Evolutionary conservation across 2,329 filamentous ascomycete genomes (phyloP).

Genomic region (Blastomyces emzantsi): DNA sequence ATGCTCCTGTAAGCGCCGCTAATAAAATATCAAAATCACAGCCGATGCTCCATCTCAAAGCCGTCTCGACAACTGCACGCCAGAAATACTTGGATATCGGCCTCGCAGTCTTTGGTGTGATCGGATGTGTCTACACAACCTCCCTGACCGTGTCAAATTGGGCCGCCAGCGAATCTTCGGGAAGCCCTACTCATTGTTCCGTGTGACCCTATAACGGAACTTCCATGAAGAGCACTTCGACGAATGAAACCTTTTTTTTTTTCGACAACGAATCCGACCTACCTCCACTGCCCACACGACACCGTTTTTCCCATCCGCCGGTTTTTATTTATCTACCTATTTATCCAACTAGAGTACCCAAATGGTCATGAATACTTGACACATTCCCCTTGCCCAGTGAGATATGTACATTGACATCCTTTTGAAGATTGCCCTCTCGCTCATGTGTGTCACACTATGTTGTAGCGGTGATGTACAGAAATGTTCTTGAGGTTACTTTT

Average conservation of each 20-base stretch:
- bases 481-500: too few species aligned
- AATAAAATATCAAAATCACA: conserved; percentile 29
- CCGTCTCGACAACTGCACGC: conserved; percentile 58
- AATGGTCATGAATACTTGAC: background rate
- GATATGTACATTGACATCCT: background rate
- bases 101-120: conserved; percentile 70
- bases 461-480: background rate
- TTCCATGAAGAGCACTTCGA: background rate
- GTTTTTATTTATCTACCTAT: background rate
- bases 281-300: background rate
- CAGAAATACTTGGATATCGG: conserved; percentile 64
- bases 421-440: background rate
- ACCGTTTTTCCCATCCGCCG: background rate
- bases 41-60: conserved; percentile 84
- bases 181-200: conserved; percentile 21
- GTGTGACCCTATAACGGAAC: background rate
- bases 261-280: background rate
- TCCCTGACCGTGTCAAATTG: conserved; percentile 78
- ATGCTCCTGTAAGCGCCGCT: background rate
- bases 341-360: background rate
- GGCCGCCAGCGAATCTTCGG: conserved; percentile 46
- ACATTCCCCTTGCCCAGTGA: background rate
- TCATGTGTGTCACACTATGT: background rate
- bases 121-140: conserved; percentile 91
- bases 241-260: background rate